Evolutionary conservation across 2,329 filamentous ascomycete species (phyloP), one percentile per base, ranked within the genome.

Genomic region (Zelopaecilomyces penicillatus): DNA sequence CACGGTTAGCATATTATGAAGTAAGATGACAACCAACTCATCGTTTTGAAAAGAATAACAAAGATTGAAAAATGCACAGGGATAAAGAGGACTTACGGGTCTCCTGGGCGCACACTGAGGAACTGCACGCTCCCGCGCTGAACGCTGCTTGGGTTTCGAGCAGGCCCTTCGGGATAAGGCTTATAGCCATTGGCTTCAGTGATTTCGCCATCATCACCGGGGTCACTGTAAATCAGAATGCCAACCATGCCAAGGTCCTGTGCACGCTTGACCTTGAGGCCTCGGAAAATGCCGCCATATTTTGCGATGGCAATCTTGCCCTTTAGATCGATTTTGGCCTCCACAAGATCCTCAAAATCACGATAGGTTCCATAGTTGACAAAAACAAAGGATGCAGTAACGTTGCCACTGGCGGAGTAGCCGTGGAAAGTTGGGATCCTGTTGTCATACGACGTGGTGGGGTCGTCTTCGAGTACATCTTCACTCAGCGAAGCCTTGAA

Each of bases 391-490:
- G 80, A 78, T 3, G 80, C 88, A 0, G 91, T 96, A 39, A 94
- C 91, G 62, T 97, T 95, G 29, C 91, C 91, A 48, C 75, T 90
- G 4, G 89, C 89, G 4, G 88, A 95, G 64, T 96, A 97, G 43
- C 91, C 93, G 59, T 97, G 91, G 69, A 97, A 97, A 0, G 85
- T 91, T 1, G 91, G 89, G 27, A 97, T 76, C 30, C 87, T 74
- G 56, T 89, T 76, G 7, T 76, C 65, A 38, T 88, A 69, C 26
- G 80, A 76, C 12, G 82, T 88, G 0, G 89, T 94, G 3, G 81
- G 76, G 61, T 98, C 93, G 42, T 95, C 83, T 0, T 87, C 75
- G 5, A 97, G 69, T 2, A 91, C 75, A 58, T 95, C 88, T 63
- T 98, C 93, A 54, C 86, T 80, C 35, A 97, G 67, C 1, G 79